phyloP scores from a whole-genome alignment of 345 rosid genomes.

The Ricinus communis region DNA sequence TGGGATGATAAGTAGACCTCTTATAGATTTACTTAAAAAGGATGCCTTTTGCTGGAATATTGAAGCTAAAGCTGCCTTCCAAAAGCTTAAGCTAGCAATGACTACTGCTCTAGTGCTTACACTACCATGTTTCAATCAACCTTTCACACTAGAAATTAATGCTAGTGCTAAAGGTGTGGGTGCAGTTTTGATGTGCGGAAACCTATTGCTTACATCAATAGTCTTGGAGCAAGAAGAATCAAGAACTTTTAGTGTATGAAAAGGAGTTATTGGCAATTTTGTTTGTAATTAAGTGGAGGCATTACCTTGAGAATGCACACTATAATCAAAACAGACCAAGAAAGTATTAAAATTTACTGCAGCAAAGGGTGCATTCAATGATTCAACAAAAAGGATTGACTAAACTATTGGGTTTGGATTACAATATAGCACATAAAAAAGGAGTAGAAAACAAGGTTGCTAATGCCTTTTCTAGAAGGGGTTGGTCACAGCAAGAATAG shows the following conservation, averaged over 20 bases:
- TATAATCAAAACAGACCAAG: not conserved
- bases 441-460: not conserved
- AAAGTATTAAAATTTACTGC: not conserved
- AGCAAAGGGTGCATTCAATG: not conserved
- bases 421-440: not conserved
- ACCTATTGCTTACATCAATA: not conserved
- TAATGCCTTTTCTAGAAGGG: not conserved
- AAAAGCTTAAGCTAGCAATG: not conserved
- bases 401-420: not conserved
- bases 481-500: no score
- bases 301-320: not conserved
- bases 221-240: not conserved
- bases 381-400: no score
- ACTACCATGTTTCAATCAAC: not conserved
- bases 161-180: not conserved
- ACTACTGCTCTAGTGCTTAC: not conserved
- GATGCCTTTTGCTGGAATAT: not conserved
- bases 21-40: not conserved
- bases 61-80: not conserved
- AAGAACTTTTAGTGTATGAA: not conserved
- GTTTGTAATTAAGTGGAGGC: no score
- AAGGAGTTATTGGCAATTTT: not conserved
- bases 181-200: not conserved
- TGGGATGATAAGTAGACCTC: not conserved
- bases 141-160: not conserved